Evolutionary conservation across 2,329 filamentous ascomycete species (phyloP).

Genomic region (Monilinia fructigena): DNA sequence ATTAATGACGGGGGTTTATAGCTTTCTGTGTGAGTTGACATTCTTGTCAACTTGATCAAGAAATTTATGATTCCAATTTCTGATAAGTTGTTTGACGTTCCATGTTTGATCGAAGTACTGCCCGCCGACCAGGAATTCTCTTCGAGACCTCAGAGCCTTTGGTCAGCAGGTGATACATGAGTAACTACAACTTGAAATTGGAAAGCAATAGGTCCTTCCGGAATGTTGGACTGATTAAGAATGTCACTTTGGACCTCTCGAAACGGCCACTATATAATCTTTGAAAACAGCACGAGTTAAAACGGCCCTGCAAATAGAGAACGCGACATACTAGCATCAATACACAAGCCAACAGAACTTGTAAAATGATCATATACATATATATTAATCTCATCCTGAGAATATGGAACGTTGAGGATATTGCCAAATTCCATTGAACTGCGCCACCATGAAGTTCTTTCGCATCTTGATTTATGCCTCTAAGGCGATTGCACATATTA

Average conservation of each 20-base stretch:
- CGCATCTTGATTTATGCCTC: not conserved
- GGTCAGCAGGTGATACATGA: not conserved
- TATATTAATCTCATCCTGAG: not conserved
- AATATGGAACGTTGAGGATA: not conserved
- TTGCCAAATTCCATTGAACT: not conserved
- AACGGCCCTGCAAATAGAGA: not conserved
- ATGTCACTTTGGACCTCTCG: too few species aligned
- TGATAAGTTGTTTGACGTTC: not conserved
- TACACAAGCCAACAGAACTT: not conserved
- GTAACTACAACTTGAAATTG: not conserved
- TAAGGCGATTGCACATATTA: not conserved
- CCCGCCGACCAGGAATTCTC: not conserved
- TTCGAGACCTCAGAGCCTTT: not conserved
- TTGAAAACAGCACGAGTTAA: too few species aligned
- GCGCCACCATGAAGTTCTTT: too few species aligned
- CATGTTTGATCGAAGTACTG: not conserved
- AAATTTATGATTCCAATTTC: not conserved
- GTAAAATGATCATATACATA: not conserved
- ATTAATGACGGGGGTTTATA: not conserved
- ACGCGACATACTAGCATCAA: not conserved
- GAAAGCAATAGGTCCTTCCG: too few species aligned
- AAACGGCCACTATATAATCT: too few species aligned
- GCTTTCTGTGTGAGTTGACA: not conserved
- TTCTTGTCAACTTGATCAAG: not conserved
- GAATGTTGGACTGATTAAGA: too few species aligned